Conservation (phyloP, 805 yeast genomes). For the Kodamaea jinghongensis region DNA sequence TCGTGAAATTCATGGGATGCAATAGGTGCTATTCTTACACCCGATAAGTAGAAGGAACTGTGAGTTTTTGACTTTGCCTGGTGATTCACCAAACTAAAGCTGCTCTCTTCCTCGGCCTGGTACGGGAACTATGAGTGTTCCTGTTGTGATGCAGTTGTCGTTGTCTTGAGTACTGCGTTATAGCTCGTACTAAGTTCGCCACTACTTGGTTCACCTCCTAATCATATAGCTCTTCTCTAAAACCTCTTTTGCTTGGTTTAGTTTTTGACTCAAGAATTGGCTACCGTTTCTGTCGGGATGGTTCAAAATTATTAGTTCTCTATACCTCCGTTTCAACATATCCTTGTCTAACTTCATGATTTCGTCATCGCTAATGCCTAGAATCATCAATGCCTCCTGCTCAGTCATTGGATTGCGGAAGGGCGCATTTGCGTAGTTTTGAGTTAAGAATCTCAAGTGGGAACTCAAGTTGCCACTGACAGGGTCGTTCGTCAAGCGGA, state of each 20-base stretch:
- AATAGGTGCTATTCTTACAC: too few relatives aligned
- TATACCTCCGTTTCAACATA: constrained; percentile 31
- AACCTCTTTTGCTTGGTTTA: constrained; percentile 43
- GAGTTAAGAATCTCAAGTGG: constrained; percentile 17
- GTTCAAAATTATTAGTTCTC: constrained; percentile 39
- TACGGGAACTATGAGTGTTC: too few relatives aligned
- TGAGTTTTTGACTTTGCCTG: too few relatives aligned
- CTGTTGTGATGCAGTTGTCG: too few relatives aligned
- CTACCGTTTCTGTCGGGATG: constrained; percentile 45
- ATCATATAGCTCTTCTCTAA: constrained; percentile 39
- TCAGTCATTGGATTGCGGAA: constrained; percentile 41
- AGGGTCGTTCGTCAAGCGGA: constrained; percentile 12
- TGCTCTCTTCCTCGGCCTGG: too few relatives aligned
- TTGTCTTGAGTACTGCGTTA: too few relatives aligned
- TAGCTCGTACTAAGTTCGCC: too few relatives aligned
- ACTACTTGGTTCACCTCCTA: constrained; percentile 15
- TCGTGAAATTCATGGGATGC: too few relatives aligned
- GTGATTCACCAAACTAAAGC: too few relatives aligned
- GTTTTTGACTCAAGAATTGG: constrained; percentile 38
- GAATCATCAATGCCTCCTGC: constrained; percentile 37
- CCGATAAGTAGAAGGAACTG: too few relatives aligned
- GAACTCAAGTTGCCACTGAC: constrained; percentile 2
- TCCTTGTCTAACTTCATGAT: constrained; percentile 26
- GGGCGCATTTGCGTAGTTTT: constrained; percentile 23
- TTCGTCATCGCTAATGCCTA: constrained; percentile 43